A percentile compares a stretch with the other conserved stretches of the same genome.
Evolutionary conservation across 257 asterid genomes (phyloP).

Genomic region (Oldenlandia corymbosa): DNA sequence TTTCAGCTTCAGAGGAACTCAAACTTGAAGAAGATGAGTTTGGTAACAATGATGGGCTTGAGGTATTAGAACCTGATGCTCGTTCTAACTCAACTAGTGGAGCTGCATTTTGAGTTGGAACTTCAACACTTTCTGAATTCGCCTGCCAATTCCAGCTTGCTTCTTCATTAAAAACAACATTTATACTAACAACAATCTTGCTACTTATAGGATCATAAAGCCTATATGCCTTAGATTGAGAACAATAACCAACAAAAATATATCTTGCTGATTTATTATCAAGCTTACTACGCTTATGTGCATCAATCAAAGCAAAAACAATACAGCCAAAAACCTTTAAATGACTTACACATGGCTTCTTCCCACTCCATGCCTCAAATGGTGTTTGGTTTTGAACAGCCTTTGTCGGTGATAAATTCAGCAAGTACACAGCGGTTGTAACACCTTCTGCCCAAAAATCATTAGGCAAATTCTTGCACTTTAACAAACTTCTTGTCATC

Average conservation of each 20-base stretch:
- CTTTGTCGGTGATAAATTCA: neutral
- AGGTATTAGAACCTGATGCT: too few relatives aligned
- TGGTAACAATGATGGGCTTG: too few relatives aligned
- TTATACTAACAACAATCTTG: neutral
- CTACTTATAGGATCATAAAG: neutral
- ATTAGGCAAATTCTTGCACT: neutral
- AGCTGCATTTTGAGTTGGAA: too few relatives aligned
- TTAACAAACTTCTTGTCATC: neutral
- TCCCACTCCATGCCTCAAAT: neutral
- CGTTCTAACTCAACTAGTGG: too few relatives aligned
- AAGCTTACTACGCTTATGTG: neutral
- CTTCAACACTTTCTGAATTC: too few relatives aligned
- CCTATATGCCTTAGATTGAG: constrained; percentile 9
- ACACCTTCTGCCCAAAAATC: neutral
- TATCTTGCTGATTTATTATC: neutral
- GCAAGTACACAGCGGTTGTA: neutral
- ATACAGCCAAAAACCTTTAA: neutral
- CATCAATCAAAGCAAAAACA: neutral
- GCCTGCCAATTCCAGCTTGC: too few relatives aligned
- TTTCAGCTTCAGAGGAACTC: neutral
- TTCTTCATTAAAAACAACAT: too few relatives aligned
- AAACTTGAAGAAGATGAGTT: too few relatives aligned
- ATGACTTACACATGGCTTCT: neutral
- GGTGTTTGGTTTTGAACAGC: neutral
- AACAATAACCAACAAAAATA: constrained; percentile 1